Percentiles rank a stretch among this genome's conserved stretches.
phyloP scores from a whole-genome alignment of 2,329 filamentous ascomycete species.

The Colletotrichum phormii region DNA sequence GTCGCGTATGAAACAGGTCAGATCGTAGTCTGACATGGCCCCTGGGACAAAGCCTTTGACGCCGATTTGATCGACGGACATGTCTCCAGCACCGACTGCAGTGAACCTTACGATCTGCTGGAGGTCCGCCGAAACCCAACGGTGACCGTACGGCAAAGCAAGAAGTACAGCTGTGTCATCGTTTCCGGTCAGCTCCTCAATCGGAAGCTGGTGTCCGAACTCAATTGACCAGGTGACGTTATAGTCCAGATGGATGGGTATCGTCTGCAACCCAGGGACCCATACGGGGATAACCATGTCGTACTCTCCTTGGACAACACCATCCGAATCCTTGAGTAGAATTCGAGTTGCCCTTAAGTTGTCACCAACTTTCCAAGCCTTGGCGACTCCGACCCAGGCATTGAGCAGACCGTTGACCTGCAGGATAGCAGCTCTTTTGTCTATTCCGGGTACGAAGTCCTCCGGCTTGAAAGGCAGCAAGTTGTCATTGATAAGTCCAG shows the following conservation, averaged over 20 bases:
- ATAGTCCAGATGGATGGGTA: conserved; percentile 55
- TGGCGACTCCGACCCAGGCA: conserved; percentile 60
- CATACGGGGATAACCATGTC: conserved; percentile 56
- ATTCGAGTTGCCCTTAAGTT: conserved; percentile 41
- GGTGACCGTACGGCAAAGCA: conserved; percentile 59
- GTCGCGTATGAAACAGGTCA: conserved; percentile 55
- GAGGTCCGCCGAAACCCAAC: conserved; percentile 52
- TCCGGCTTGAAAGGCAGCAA: conserved; percentile 72
- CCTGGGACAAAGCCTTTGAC: conserved; percentile 41
- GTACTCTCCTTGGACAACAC: conserved; percentile 49
- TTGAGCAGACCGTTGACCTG: conserved; percentile 53
- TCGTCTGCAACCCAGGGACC: conserved; percentile 50
- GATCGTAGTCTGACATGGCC: conserved; percentile 37
- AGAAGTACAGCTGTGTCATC: conserved; percentile 62
- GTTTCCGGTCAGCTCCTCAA: conserved; percentile 29
- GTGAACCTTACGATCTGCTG: conserved; percentile 58
- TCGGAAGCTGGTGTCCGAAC: conserved; percentile 40
- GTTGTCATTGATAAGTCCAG: conserved; percentile 81
- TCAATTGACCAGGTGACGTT: conserved; percentile 51
- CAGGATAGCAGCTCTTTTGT: conserved; percentile 49
- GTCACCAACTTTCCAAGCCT: conserved; percentile 53
- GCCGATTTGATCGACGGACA: conserved; percentile 48
- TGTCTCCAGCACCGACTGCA: conserved; percentile 39
- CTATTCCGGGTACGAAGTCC: conserved; percentile 51
- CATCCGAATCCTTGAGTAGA: conserved; percentile 43